Evolutionary conservation across 495 filamentous ascomycete species (phyloP), one percentile per base, ranked within the genome.

Genomic region (Daldinia decipiens): DNA sequence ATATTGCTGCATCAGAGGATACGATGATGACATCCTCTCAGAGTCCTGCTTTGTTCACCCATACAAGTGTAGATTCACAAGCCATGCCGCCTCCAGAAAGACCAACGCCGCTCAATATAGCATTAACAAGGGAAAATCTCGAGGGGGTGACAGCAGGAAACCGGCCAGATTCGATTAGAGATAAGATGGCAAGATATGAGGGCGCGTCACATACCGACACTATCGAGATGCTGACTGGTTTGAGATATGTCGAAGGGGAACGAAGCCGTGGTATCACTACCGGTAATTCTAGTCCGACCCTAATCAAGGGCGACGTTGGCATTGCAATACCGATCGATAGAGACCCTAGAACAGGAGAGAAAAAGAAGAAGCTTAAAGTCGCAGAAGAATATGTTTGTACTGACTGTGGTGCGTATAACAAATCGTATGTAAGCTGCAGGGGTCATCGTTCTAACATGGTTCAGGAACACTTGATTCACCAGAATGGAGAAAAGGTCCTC

Each of bases 401-500:
- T 12, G 95, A 98, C 79, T 99, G 95, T 81, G 95, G 95, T 79
- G 79, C 50, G 80, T 79, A 50, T 39, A 51, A 32, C 21, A 71
- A 53, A 21, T 56, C 9, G n/a, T n/a, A 21, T 32, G 34, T 39
- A 19, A 52, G 26, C 24, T 9, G 12, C 29, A 38, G 17, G 39
- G 50, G 40, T 62, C 24, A 29, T 39, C 21, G 7, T 45, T 29
- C 40, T 58, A 43, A 68, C 54, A n/a, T 38, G 24, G 21, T 2
- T 54, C 17, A 88, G 86, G 86, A 7, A 96, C 93, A 2, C 83
- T 94, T 2, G 95, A 98, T 72, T 96, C 92, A 15, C 95, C 95
- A 0, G 95, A 99, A 82, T 99, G 95, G 95, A 86, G 95, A 62
- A 98, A 97, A 76, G 95, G 95, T 0, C 95, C 95, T 0, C 90